Base-by-base conservation (phyloP, 1,284 basidiomycete genomes). In the Hypsizygus ulmarius region DNA sequence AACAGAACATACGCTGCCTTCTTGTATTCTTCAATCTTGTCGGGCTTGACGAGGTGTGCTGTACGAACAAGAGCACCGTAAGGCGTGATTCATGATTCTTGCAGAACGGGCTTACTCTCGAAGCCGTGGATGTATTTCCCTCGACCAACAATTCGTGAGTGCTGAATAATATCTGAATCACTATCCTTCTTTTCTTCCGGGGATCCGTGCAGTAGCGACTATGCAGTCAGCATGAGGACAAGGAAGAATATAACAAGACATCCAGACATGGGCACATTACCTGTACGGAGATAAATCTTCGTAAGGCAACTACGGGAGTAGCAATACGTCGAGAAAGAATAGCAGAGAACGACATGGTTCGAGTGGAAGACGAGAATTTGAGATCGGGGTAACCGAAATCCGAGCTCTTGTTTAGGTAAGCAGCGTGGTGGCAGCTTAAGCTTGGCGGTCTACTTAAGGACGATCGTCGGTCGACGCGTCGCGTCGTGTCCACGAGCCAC, bases 51-150 rank as follows among this genome's bases (percentile, higher is more conserved):
- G 50, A 74, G 77, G 69, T 97, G 94, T 32, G 82, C 90, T 93
- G 37, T 29, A 34, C 25, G 5, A 42, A 15, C 9, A 10, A 28
- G 33, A 18, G 8, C 37, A 21, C 15, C n/a, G 18, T 53, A 15
- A 44, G 39, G 10, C 29, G 9, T 15, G 29, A 8, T 39, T 30
- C 15, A 36, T 14, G 12, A 35, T 30, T 12, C 18, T 21, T 2
- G 15, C 19, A 19, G 27, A 40, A 11, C 15, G 15, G 30, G 67
- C 84, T 59, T 58, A 91, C 93, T 81, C 69, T 95, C 89, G 60
- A 96, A 87, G 33, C 89, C 90, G 67, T 96, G 93, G 25, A 89
- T 75, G 60, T 90, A 90, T 72, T 94, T 93, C 40, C 90, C 90
- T 49, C 93, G 76, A 34, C 88, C 93, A 41, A 96, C 86, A 3